Conservation (phyloP, 805 yeast species). For the Vanderwaltozyma yarrowii region DNA sequence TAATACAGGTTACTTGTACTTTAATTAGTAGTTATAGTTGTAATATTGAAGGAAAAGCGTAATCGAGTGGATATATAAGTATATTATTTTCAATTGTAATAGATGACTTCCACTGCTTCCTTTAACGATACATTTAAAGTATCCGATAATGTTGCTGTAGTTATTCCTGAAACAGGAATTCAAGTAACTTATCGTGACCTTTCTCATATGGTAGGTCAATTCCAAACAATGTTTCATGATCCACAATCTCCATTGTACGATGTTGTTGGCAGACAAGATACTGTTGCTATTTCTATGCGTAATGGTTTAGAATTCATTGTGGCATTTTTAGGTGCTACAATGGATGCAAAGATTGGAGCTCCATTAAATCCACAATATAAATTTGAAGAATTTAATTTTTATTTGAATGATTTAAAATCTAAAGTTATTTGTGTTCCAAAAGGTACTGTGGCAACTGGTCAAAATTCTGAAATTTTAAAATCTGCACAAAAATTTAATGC, state of each 20-base stretch:
- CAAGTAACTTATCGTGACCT: slow-evolving; percentile 37
- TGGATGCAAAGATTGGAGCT: slow-evolving; percentile 50
- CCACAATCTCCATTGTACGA: slow-evolving; percentile 34
- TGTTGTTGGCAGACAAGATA: slow-evolving; percentile 30
- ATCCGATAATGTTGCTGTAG: slow-evolving; percentile 33
- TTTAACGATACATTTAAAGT: slow-evolving; percentile 30
- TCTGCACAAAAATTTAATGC: slow-evolving; percentile 41
- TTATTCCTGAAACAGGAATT: slow-evolving; percentile 38
- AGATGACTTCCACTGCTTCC: slow-evolving; percentile 25
- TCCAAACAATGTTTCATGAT: slow-evolving; percentile 38
- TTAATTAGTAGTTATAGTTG: too few relatives aligned
- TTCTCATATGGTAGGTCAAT: slow-evolving; percentile 35
- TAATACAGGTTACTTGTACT: too few relatives aligned
- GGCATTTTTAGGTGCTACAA: slow-evolving; percentile 46
- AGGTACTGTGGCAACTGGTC: slow-evolving; percentile 32
- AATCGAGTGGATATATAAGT: too few relatives aligned
- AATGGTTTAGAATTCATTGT: slow-evolving; percentile 50
- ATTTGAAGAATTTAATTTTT: slow-evolving; percentile 52
- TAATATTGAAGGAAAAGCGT: too few relatives aligned
- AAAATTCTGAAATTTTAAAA: slow-evolving; percentile 34
- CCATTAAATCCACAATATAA: slow-evolving; percentile 60
- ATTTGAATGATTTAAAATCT: slow-evolving; percentile 49
- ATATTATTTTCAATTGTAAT: too few relatives aligned
- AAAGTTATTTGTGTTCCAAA: slow-evolving; percentile 47
- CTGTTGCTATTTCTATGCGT: slow-evolving; percentile 51